Conservation (phyloP, 2,329 filamentous ascomycete genomes). For the Diaporthe capsici region DNA sequence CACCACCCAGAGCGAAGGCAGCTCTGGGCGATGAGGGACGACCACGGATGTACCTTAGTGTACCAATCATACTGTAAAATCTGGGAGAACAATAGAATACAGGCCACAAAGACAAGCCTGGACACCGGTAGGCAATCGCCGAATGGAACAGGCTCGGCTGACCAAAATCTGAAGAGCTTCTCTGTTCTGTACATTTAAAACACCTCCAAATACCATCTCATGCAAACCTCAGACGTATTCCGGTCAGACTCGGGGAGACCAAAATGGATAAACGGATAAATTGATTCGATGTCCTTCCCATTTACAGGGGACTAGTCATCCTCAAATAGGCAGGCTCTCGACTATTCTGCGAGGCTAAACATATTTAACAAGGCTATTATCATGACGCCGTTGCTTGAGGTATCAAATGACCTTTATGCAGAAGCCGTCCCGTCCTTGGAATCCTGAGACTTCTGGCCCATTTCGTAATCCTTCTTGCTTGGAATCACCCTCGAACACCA, state of each 20-base stretch:
- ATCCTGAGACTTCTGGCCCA: conserved; percentile 37
- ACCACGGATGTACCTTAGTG: neutral
- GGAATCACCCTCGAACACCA: conserved; percentile 89
- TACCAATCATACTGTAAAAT: conserved; percentile 15
- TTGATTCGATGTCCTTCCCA: neutral
- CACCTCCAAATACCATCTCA: conserved; percentile 21
- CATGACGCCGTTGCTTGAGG: neutral
- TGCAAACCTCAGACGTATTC: neutral
- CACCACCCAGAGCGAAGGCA: no score
- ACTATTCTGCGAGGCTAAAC: neutral
- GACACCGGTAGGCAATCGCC: neutral
- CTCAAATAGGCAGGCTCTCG: neutral
- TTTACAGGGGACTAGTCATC: neutral
- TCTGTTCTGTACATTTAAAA: conserved; percentile 35
- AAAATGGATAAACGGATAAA: neutral
- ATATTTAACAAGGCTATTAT: neutral
- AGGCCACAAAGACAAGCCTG: neutral
- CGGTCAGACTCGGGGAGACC: neutral
- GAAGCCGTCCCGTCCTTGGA: neutral
- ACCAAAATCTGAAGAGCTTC: neutral
- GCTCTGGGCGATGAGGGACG: neutral
- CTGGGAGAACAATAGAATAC: conserved; percentile 6
- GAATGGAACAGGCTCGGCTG: neutral
- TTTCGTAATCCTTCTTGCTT: conserved; percentile 61
- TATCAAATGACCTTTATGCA: conserved; percentile 2